Evolutionary conservation across 73 alveolate genomes (phyloP), one percentile per base, ranked within the genome.

Genomic region (Blepharisma stoltei): DNA sequence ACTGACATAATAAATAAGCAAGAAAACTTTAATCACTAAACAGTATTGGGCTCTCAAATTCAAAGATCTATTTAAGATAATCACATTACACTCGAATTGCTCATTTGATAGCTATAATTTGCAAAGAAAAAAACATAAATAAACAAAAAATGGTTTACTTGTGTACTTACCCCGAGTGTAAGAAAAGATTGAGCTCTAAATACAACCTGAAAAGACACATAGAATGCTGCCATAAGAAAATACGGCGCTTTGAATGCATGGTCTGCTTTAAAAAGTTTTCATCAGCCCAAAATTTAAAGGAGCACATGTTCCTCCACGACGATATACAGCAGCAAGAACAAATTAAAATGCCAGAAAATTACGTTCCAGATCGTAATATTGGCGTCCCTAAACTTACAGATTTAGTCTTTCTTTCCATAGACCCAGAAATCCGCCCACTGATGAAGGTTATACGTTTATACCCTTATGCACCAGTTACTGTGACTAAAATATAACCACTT

Each of bases 261-360:
- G 45, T 60, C 49, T 60, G 73, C 23, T 60, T 60, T 60, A 60
- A 60, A 60, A 60, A 60, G 4, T 60, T 60, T 4, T 60, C 73
- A 14, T 60, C 73, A 5, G 73, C 73, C 23, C 73, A 60, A 25
- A 60, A 60, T 38, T 25, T 60, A 9, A 60, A 60, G 23, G 73
- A 60, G 5, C 73, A 60, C 46, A 60, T n/a, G 18, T 60, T 60
- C 23, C 46, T 60, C 3, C 73, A 60, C 23, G 41, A 32, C 41
- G 41, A 32, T 32, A 32, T 32, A 32, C 41, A 32, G 3, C 0
- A 3, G 41, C 41, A 32, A 32, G 41, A 32, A 32, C 41, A 32
- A 32, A 32, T 32, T 32, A 32, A 32, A 32, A 32, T 32, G 41
- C 41, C 41, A 32, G 41, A 32, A 32, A 60, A 14, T 20, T 14